Evolutionary conservation across 768 basidiomycete species (phyloP), one percentile per base, ranked within the genome.

Genomic region (Lactifluus pinguis): DNA sequence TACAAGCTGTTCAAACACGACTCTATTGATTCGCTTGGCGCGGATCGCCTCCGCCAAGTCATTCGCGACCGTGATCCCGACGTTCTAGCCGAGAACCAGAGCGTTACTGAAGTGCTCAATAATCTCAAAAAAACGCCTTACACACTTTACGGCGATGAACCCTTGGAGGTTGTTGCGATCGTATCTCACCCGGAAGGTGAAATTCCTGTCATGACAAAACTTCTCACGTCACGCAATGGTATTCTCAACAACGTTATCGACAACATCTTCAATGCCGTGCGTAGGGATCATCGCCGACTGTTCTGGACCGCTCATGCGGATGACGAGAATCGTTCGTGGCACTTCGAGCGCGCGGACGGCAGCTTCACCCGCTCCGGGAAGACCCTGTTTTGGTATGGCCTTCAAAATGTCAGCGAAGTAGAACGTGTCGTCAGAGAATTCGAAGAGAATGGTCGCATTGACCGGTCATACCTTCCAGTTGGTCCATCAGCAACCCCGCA

Each of bases 281-380:
- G 86, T 75, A 95, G 93, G 77, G 93, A 98, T 71, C 89, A 98
- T 74, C 83, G 86, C 64, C 83, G 83, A 60, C 81, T 99, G 44
- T 97, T 99, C 80, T 98, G 97, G 97, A 98, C 95, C n/a, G 87
- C 92, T 0, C 89, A 87, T 66, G 86, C 86, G 4, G 94, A 98
- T 65, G 95, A 98, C 71, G 95, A 98, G 76, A 95, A 97, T 74
- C 85, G 95, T 44, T 83, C 87, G 4, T 99, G 97, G 97, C 95
- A 99, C 76, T 99, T 98, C 68, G 95, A 99, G 77, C 85, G 94
- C 57, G 93, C 97, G 0, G 95, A 98, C 67, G 97, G 97, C 0
- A 92, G 90, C 73, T 99, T 99, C 77, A 95, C 94, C 17, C 81
- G 97, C 42, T 91, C 91, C 17, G 95, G 95, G 19, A 85, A 85